Evolutionary conservation across 495 filamentous ascomycete genomes (phyloP), one percentile per base, ranked within the genome.

Genomic region (Aspergillus indologenus): DNA sequence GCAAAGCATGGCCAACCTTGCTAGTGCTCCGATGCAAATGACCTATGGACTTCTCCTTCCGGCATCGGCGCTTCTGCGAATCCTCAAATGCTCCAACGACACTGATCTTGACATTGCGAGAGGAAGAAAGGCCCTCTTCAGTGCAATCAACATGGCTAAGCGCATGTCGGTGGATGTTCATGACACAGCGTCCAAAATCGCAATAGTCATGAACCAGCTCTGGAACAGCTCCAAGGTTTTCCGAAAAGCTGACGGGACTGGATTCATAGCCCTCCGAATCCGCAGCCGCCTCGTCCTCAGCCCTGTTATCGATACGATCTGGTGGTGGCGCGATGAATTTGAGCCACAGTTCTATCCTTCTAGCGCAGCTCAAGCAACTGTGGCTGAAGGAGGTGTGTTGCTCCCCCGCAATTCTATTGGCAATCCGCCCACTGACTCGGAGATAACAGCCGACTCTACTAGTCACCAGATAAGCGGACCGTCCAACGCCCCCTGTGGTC

Each of bases 291-390:
- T 81, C 7, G 67, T 71, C 0, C 63, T 78, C 9, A 75, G 76
- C 55, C 67, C 71, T 11, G 67, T 80, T 9, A 60, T 79, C n/a
- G 79, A 81, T 61, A 58, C 73, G 19, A 65, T 79, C 6, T 79
- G 77, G 76, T 81, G 78, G 78, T 81, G 75, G 76, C 68, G 74
- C 18, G 75, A 79, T 56, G 79, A 81, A 56, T 79, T 72, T 48
- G 74, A 75, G 49, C 63, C 68, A 5, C 68, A 70, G 14, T 61
- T 65, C 17, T 63, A 70, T 22, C 17, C 46, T 12, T 51, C 57
- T 45, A 40, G 53, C 11, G 47, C 57, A 15, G 55, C 60, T 0
- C 53, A 63, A 21, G 60, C 53, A 5, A 68, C 65, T 5, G 57
- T 54, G 9, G 19, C 52, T 7, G 67, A 66, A 19, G 65, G 67